Conservation (phyloP, 345 rosid genomes). For the Streptanthus diversifolius region DNA sequence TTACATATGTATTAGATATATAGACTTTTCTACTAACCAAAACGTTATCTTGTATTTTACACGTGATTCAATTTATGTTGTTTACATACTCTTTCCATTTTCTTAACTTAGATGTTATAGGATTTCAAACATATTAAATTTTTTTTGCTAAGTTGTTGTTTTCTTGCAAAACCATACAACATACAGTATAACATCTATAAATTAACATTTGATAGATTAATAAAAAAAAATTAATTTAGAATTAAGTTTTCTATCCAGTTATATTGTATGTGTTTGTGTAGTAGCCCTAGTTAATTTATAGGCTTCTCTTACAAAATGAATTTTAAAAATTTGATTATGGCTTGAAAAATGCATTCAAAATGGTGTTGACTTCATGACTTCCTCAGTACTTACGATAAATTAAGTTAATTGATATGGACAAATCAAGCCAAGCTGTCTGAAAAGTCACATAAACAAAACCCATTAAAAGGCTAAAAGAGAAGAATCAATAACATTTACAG, state of each 20-base stretch:
- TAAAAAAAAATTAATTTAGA: too few species aligned
- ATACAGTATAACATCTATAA: too few species aligned
- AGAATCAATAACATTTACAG: not conserved
- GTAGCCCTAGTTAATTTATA: not conserved
- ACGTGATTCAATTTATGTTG: not conserved
- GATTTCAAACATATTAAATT: not conserved
- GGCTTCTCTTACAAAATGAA: not conserved
- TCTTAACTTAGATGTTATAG: not conserved
- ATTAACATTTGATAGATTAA: too few species aligned
- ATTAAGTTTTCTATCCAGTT: too few species aligned
- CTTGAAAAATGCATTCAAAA: not conserved
- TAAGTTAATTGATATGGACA: not conserved
- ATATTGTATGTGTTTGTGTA: too few species aligned
- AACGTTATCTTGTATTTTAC: not conserved
- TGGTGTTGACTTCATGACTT: not conserved
- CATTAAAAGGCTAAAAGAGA: not conserved
- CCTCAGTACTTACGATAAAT: not conserved
- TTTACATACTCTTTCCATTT: not conserved
- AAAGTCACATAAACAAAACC: not conserved
- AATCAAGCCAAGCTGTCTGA: not conserved
- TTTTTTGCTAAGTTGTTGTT: not conserved
- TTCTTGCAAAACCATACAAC: too few species aligned
- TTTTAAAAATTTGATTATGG: not conserved
- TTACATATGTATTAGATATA: too few species aligned
- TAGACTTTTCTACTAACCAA: not conserved